Conservation (phyloP, 1,284 basidiomycete genomes). For the Pisolithus thermaeus region DNA sequence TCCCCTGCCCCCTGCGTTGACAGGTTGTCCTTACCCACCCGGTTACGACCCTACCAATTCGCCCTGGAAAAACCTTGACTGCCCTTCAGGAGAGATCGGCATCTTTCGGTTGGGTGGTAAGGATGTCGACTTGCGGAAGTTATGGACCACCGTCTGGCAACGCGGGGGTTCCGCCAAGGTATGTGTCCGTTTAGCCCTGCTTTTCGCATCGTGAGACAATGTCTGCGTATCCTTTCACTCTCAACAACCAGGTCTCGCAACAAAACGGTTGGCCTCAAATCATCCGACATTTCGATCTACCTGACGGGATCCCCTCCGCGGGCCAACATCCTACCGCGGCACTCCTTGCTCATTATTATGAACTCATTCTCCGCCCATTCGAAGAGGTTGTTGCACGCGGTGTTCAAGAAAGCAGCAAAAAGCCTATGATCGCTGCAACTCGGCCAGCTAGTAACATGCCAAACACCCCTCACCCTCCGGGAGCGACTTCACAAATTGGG, state of each 20-base stretch:
- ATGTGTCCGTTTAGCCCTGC: slow-evolving; percentile 17
- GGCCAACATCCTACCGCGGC: slow-evolving; percentile 43
- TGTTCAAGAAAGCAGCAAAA: slow-evolving; percentile 44
- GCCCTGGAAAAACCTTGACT: slow-evolving; percentile 59
- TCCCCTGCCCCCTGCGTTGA: slow-evolving; percentile 63
- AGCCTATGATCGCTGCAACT: slow-evolving; percentile 37
- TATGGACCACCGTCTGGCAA: slow-evolving; percentile 56
- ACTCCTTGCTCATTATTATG: slow-evolving; percentile 54
- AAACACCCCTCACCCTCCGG: slow-evolving; percentile 16
- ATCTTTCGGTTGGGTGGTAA: slow-evolving; percentile 66
- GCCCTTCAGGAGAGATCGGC: slow-evolving; percentile 49
- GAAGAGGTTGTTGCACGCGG: slow-evolving; percentile 64
- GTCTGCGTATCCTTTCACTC: neutral
- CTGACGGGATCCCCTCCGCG: slow-evolving; percentile 43
- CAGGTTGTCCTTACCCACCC: slow-evolving; percentile 46
- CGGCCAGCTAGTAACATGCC: slow-evolving; percentile 12
- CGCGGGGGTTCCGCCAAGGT: slow-evolving; percentile 57
- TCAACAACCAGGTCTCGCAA: slow-evolving; percentile 24
- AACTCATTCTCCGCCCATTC: slow-evolving; percentile 56
- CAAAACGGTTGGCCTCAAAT: slow-evolving; percentile 48
- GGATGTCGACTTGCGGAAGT: slow-evolving; percentile 70
- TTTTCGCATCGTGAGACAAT: slow-evolving; percentile 3
- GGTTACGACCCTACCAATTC: slow-evolving; percentile 57
- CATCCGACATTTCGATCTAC: slow-evolving; percentile 55
- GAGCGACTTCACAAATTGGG: slow-evolving; percentile 18